phyloP scores from a whole-genome alignment of 306 rosid species.

The Quercus aquifolioides region DNA sequence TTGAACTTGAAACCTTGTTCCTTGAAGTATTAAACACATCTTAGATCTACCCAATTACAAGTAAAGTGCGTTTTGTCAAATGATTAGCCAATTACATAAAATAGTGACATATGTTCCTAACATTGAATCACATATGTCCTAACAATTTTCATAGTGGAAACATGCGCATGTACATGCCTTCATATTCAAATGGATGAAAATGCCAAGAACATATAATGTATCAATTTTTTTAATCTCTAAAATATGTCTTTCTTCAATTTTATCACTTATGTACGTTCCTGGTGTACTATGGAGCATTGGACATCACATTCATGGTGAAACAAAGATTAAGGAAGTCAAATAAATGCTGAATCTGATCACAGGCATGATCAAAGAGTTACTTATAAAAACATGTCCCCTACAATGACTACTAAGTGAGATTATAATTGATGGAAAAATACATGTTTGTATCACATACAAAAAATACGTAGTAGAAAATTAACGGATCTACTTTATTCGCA shows the following conservation, averaged over 20 bases:
- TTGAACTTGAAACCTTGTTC: too few species aligned
- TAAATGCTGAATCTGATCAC: neutral
- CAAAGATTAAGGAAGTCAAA: neutral
- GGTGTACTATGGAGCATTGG: neutral
- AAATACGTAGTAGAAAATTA: too few species aligned
- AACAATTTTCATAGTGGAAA: conserved; percentile 4
- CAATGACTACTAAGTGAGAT: neutral
- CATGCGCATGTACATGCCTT: neutral
- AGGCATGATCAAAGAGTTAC: neutral
- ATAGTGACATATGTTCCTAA: too few species aligned
- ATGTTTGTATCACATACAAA: too few species aligned
- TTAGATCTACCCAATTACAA: too few species aligned
- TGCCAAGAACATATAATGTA: neutral
- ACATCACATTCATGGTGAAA: neutral
- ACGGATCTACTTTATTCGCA: too few species aligned
- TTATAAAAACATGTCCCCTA: neutral
- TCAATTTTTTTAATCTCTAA: neutral
- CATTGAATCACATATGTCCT: too few species aligned
- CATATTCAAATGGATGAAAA: neutral
- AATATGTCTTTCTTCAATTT: neutral
- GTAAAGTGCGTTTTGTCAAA: too few species aligned
- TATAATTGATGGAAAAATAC: neutral
- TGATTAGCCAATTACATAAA: too few species aligned
- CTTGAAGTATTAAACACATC: too few species aligned
- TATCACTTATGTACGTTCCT: neutral